Conservation (phyloP, 176 grass and related monocot genomes). For the Zizania latifolia region DNA sequence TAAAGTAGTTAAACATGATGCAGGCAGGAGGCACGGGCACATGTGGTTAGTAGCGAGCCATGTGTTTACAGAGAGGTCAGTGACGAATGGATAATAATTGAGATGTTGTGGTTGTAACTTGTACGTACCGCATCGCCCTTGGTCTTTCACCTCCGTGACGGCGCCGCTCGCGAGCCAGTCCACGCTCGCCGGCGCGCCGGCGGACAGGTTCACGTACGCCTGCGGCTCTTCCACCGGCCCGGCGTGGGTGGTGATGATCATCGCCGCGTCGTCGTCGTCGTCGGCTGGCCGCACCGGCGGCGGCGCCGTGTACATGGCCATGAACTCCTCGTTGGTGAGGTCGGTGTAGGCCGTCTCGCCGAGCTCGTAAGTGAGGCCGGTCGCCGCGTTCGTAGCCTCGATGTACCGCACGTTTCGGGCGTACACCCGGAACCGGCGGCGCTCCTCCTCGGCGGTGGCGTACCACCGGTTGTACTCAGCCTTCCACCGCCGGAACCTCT, state of each 20-base stretch:
- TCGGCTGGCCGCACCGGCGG: not conserved
- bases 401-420: constrained; percentile 37
- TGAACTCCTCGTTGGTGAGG: constrained; percentile 54
- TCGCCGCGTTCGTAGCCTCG: constrained; percentile 41
- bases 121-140: constrained; percentile 34
- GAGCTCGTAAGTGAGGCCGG: constrained; percentile 48
- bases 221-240: not conserved
- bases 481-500: constrained; percentile 38
- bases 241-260: constrained; percentile 34
- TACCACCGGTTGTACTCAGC: constrained; percentile 23
- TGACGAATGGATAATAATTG: not conserved
- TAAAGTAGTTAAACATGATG: not conserved
- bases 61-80: not conserved
- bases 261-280: not conserved
- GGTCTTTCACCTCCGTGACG: constrained; percentile 45
- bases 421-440: constrained; percentile 27
- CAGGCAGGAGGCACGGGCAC: not conserved
- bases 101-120: not conserved
- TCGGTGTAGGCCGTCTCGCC: constrained; percentile 51
- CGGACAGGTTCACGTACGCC: constrained; percentile 23
- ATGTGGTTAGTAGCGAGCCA: not conserved
- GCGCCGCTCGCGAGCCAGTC: constrained; percentile 38
- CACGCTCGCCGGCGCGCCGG: constrained; percentile 29
- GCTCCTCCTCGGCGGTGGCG: constrained; percentile 11
- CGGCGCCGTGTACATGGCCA: constrained; percentile 37